Evolutionary conservation across 192 early-diverging fungal species (phyloP), one percentile per base, ranked within the genome.

Genomic region (Entomortierella beljakovae): DNA sequence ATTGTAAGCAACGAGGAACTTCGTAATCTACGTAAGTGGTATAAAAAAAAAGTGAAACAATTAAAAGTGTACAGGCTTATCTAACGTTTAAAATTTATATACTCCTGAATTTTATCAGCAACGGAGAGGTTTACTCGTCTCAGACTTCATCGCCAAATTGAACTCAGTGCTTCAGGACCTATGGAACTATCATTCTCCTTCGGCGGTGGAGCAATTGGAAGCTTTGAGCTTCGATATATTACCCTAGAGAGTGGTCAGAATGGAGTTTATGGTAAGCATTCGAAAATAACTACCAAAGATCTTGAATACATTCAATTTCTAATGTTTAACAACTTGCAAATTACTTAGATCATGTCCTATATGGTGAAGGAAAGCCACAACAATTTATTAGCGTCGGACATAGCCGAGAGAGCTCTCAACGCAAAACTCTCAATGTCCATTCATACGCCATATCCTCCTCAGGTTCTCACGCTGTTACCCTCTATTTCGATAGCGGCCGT

Each of bases 301-400:
- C 20, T 11, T 25, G 25, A 37, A 58, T 22, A 40, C 22, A 16
- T 11, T 26, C 23, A 53, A 53, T 16, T 53, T 16, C 3, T 53
- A 28, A 53, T 11, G 34, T 28, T 33, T 56, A 20, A 18, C 34
- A 6, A 23, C 31, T 20, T 15, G 26, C 59, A 26, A 43, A 46
- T 46, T 46, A 20, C 43, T 2, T 56, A 68, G 65, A 68, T 29
- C 54, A 58, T 57, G 56, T 68, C 3, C 16, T 68, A n/a, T 68
- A 68, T 43, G 65, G 65, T 16, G 55, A 68, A 56, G 56, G 65
- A 7, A 68, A 57, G 31, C 65, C 65, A 13, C 65, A 68, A 15
- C 56, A 58, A 42, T 40, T 58, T 46, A 68, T 68, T 43, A 68
- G 56, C 22, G 25, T 68, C 28, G 65, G 65, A 2, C 43, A 58